Base-by-base conservation (phyloP, 345 rosid species). In the Lumnitzera littorea region DNA sequence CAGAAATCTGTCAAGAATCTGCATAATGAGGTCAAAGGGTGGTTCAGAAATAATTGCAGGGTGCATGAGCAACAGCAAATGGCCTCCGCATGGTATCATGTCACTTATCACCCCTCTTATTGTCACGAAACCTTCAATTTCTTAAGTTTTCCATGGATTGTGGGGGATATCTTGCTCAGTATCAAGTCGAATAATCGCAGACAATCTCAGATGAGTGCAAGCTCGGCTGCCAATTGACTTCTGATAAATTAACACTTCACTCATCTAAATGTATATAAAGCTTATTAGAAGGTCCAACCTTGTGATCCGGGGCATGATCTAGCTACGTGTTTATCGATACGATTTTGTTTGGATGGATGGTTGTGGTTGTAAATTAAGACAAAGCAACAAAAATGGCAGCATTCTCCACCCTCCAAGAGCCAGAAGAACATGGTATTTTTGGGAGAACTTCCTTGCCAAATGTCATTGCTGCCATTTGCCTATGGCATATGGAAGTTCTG, bases 71-170 rank as follows among this genome's bases (percentile, higher is more conserved):
- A 66, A 4, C 71, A 63, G 70, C 57, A 59, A 63, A 50, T 89
- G 70, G 94, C 99, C n/a, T 84, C 96, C 0, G 97, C 97, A 9
- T 88, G 97, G 99, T 90, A 90, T 66, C 84, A 80, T 58, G 86
- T 86, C 13, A 83, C 91, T 0, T 90, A 87, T 67, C 89, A 76
- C 67, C 85, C 86, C 4, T 72, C 63, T 47, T 68, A 74, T 51
- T 25, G 12, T 52, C 63, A 52, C 13, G 84, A 74, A 67, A 59
- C 72, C 58, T 31, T 15, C 51, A 80, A 52, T 9, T 86, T 74
- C 82, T 57, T 94, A 72, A 86, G 99, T 73, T 90, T 94, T 47
- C 95, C 95, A 4, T 90, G 92, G 99, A 76, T 83, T 48, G 77
- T 88, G 0, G 89, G 87, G 43, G 95, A 86, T 43, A 71, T 77